These are phyloP conservation scores for Podaxis rugospora DNA, from an alignment of 768 basidiomycete genomes.

Conservation along the genomic window DNA sequence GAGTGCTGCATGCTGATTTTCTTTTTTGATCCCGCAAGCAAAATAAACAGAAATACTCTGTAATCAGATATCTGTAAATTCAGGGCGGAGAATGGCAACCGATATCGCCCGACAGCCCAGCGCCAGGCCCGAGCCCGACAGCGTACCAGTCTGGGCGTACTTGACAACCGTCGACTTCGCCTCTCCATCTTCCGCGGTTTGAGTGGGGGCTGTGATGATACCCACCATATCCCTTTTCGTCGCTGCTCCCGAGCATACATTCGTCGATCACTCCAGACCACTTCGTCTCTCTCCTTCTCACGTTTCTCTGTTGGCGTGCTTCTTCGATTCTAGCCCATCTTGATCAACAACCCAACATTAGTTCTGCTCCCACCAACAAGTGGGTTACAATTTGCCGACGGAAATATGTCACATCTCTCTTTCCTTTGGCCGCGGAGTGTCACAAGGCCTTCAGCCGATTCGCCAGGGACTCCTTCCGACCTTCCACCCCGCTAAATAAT, in stretches of 20 bases:
- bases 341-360: slow-evolving; percentile 44
- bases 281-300: slow-evolving; percentile 16
- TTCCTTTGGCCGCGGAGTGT: slow-evolving; percentile 83
- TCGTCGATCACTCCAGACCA: slow-evolving; percentile 9
- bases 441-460: slow-evolving; percentile 92
- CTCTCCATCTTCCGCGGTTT: background rate
- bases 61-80: no score
- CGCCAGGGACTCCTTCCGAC: slow-evolving; percentile 80
- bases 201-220: slow-evolving; percentile 1
- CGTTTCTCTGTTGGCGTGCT: slow-evolving; percentile 21
- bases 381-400: slow-evolving; percentile 26
- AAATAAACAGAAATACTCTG: background rate
- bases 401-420: slow-evolving; percentile 45
- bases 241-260: slow-evolving; percentile 10
- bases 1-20: background rate
- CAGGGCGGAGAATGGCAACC: background rate
- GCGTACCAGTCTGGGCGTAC: background rate
- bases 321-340: slow-evolving; percentile 18
- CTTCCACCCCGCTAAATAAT: slow-evolving; percentile 78
- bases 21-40: background rate
- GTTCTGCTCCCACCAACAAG: slow-evolving; percentile 57
- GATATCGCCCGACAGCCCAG: no score
- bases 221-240: slow-evolving; percentile 13
- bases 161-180: background rate
- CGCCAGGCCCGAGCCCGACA: background rate